Evolutionary conservation across 148 eudicot genomes (phyloP).

Genomic region (Pharnaceum exiguum): DNA sequence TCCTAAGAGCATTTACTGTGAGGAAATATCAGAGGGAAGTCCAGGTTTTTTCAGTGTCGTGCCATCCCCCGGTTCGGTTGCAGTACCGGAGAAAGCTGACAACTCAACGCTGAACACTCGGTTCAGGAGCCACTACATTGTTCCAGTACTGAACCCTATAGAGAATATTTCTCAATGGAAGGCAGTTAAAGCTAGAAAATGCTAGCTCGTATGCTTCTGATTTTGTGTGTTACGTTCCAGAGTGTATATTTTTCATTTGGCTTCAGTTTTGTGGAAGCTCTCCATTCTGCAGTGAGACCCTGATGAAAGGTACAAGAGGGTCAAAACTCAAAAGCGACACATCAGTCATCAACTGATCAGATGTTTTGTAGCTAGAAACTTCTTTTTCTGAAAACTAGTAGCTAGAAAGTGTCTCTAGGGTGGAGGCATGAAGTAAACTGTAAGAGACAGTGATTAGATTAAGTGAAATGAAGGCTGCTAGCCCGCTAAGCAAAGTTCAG

Average conservation of each 20-base stretch:
- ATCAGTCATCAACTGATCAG: not conserved
- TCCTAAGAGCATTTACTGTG: not conserved
- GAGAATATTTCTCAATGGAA: slow-evolving; percentile 73
- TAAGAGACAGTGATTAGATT: not conserved
- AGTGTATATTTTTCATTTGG: not conserved
- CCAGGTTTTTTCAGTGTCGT: slow-evolving; percentile 4
- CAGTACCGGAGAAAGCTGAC: not conserved
- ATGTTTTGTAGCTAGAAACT: no score
- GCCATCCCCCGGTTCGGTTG: slow-evolving; percentile 19
- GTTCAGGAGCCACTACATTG: slow-evolving; percentile 34
- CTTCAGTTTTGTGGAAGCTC: not conserved
- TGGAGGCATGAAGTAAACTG: not conserved
- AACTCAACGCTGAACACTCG: not conserved
- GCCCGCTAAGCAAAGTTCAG: not conserved
- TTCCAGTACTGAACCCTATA: slow-evolving; percentile 62
- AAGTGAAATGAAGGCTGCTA: no score
- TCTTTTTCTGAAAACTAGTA: no score
- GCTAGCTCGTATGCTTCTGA: slow-evolving; percentile 3
- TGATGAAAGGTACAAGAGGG: not conserved
- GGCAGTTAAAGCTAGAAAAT: slow-evolving; percentile 42
- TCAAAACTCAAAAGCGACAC: not conserved
- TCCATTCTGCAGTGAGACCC: not conserved
- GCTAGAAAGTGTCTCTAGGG: not conserved
- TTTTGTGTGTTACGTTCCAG: slow-evolving; percentile 9
- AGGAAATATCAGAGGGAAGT: slow-evolving; percentile 5